These are phyloP conservation scores for Xerocomellus chrysenteron DNA, from an alignment of 768 basidiomycete genomes.

Conservation along the genomic window DNA sequence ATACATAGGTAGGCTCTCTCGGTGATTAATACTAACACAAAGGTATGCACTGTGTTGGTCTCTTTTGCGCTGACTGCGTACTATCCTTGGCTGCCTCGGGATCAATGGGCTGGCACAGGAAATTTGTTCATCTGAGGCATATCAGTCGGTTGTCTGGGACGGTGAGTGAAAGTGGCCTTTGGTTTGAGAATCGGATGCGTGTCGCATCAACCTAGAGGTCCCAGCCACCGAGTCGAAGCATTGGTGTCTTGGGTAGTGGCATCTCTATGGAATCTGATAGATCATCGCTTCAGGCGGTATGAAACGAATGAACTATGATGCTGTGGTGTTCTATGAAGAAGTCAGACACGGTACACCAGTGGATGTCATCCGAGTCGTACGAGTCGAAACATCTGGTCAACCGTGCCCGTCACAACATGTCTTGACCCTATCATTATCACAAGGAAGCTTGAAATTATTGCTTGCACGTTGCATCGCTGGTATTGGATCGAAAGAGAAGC, in stretches of 20 bases:
- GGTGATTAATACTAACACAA: conserved; percentile 6
- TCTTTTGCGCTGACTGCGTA: background rate
- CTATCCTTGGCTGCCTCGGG: background rate
- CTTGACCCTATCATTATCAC: conserved; percentile 1
- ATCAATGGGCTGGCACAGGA: background rate
- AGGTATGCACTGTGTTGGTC: background rate
- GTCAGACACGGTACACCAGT: background rate
- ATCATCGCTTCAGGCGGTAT: conserved; percentile 1
- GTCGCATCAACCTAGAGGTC: background rate
- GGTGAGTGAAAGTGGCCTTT: background rate
- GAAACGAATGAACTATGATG: conserved; percentile 2
- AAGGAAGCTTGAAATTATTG: conserved; percentile 10
- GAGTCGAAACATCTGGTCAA: conserved; percentile 4
- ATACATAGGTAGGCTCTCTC: background rate
- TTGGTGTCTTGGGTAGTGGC: background rate
- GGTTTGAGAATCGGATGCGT: background rate
- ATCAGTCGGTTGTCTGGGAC: background rate
- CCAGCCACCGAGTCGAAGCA: background rate
- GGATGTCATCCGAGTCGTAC: conserved; percentile 8
- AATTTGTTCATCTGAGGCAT: background rate
- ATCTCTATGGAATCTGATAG: conserved; percentile 4
- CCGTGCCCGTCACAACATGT: background rate
- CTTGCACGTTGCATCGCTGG: conserved; percentile 9
- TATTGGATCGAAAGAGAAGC: conserved; percentile 20
- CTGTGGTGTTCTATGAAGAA: conserved; percentile 15